Base-by-base conservation (phyloP, 2,329 filamentous ascomycete genomes). In the Zymoseptoria tritici region DNA sequence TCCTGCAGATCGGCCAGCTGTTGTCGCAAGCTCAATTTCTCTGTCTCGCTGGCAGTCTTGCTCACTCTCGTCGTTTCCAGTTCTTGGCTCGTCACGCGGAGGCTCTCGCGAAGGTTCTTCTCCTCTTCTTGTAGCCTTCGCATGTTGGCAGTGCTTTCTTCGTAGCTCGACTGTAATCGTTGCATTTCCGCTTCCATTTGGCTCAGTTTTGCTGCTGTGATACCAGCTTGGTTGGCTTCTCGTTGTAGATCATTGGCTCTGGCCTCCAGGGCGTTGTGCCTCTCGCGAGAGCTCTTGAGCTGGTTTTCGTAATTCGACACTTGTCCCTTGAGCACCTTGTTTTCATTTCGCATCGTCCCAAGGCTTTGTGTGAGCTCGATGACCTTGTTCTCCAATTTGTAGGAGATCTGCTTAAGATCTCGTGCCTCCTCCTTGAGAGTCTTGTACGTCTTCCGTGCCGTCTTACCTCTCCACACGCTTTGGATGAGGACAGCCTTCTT, bases 331-430 rank as follows among this genome's bases (percentile, higher is more conserved):
- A 99, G 82, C 60, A 84, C 84, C 81, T 96, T 97, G 83, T 99
- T 99, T 78, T 96, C 90, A 64, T 87, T 85, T 80, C 96, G 96
- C 83, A 96, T 88, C 9, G 91, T 87, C 66, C 94, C 92, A 68
- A 99, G 78, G 55, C 88, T 90, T 75, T 99, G 94, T 1, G 94
- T 99, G 71, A 99, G 83, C 79, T 99, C 94, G 64, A 99, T 91
- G 64, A 99, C 94, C 85, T 99, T 99, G 83, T 99, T 97, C 76
- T 99, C 94, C 69, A 99, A 81, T 81, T 96, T 97, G 82, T 99
- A 99, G 2, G 94, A 97, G 68, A 99, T 99, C 77, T 97, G 93
- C 82, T 97, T 97, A 74, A 99, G 84, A 79, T 99, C 95, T 72
- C 94, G 89, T 66, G 94, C 94, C 77, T 99, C 94, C 76, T 97